Evolutionary conservation across 139 green algal species (phyloP).

Genomic region (Chlamydomonas schloesseri): DNA sequence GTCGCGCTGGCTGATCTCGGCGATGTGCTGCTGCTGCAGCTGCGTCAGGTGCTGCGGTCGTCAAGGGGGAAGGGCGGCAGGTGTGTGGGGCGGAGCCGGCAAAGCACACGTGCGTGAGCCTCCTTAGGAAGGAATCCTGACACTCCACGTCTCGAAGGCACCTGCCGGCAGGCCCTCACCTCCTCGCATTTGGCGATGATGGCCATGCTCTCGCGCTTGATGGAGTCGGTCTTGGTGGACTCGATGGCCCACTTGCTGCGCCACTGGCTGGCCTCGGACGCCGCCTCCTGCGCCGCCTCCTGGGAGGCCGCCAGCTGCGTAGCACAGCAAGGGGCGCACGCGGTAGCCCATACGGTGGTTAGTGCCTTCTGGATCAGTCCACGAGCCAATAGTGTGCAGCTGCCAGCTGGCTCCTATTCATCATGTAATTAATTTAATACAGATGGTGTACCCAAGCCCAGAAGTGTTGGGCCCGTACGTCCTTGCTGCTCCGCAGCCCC

Average conservation of each 20-base stretch:
- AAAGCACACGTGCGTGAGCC: no score
- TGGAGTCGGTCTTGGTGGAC: constrained; percentile 56
- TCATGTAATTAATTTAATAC: no score
- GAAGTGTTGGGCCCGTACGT: no score
- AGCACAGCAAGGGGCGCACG: background rate
- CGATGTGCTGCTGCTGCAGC: constrained; percentile 57
- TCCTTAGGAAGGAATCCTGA: no score
- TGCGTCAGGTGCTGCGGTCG: constrained; percentile 36
- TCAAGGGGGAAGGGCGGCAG: no score
- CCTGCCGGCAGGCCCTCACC: constrained; percentile 4
- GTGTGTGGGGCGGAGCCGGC: background rate
- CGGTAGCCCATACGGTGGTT: no score
- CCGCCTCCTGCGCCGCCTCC: background rate
- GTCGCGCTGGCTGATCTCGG: constrained; percentile 60
- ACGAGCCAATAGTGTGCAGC: no score
- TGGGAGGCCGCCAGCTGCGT: constrained; percentile 50
- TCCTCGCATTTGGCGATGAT: constrained; percentile 63
- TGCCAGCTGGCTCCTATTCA: no score
- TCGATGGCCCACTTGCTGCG: constrained; percentile 59
- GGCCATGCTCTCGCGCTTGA: constrained; percentile 58
- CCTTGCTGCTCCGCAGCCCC: no score
- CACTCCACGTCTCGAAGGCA: no score
- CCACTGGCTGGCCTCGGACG: constrained; percentile 34
- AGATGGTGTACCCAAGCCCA: no score
- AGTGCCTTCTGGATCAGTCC: no score